Base-by-base conservation (phyloP, 352 stramenopile species). In the Aphanomyces invadans region DNA sequence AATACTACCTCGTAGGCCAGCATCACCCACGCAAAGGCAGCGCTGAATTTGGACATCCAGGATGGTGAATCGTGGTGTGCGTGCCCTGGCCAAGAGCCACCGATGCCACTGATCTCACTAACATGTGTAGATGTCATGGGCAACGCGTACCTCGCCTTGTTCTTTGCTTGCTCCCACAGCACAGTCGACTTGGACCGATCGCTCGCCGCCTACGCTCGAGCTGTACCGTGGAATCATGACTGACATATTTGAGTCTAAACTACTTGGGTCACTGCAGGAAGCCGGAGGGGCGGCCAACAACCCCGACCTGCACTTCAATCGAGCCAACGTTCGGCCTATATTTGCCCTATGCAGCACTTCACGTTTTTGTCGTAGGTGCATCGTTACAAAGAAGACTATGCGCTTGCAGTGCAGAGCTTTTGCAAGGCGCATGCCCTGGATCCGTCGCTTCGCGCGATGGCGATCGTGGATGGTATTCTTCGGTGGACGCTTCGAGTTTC, bases 311-410 rank as follows among this genome's bases (percentile, higher is more conserved):
- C 60, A 68, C 26, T 68, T 61, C 42, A 68, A 68, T 29, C 60
- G 60, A 19, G 60, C 42, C 29, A 68, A 68, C 33, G 60, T 68
- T 54, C 29, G 1, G 23, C 1, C 11, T 51, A 9, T 10, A 29
- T 36, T n/a, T n/a, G 17, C n/a, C 26, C 15, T 53, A 26, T 46
- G 4, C 23, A 17, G n/a, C 21, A 1, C 36, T 19, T 21, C 42
- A 53, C 21, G 26, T 29, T 21, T 42, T 42, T 42, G 7, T 11
- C 4, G 42, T 59, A 68, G 60, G 60, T 68, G 4, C 29, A 39
- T 33, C 46, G 60, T 5, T 68, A 68, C 42, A 68, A 68, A 48
- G 60, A 68, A 68, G 60, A 68, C 31, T 68, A 68, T 32, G 51
- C 60, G 1, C 21, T 56, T 23, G 60, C 60, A 0, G 60, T 68